Evolutionary conservation across 73 alveolate species (phyloP).

Genomic region (Breviolum minutum): DNA sequence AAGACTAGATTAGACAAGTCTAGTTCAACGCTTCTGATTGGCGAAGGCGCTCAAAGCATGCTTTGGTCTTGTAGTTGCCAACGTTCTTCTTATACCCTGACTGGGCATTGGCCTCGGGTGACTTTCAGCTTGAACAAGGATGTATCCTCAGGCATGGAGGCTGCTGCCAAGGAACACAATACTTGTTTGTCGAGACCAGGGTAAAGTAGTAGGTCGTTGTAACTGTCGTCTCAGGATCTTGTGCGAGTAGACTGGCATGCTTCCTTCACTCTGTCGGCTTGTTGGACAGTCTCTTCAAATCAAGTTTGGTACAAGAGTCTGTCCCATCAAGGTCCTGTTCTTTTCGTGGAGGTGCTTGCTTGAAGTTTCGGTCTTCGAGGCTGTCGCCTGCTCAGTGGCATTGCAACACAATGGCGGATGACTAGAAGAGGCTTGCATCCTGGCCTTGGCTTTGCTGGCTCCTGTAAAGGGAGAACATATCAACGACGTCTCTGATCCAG

Average conservation of each 20-base stretch:
- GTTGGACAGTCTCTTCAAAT: neutral
- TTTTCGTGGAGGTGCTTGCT: neutral
- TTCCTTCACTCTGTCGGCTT: neutral
- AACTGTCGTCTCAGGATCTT: constrained; percentile 14
- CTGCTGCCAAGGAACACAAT: constrained; percentile 14
- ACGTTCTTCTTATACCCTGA: constrained; percentile 81
- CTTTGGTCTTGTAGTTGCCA: constrained; percentile 92
- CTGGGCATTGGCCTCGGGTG: constrained; percentile 59
- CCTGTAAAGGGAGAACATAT: neutral
- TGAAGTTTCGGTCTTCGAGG: neutral
- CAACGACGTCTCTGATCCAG: neutral
- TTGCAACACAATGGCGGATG: neutral
- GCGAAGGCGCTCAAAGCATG: constrained; percentile 62
- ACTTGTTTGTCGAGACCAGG: constrained; percentile 87
- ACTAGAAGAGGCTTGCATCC: neutral
- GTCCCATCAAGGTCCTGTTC: neutral
- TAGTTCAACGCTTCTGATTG: too few relatives aligned
- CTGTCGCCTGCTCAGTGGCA: neutral
- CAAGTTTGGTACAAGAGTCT: neutral
- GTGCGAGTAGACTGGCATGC: constrained; percentile 1
- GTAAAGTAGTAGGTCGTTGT: constrained; percentile 71
- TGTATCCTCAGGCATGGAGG: too few relatives aligned
- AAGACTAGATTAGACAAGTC: too few relatives aligned
- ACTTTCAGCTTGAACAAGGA: neutral
- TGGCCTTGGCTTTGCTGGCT: constrained; percentile 1